Percentiles rank a stretch among this genome's conserved stretches.
Conservation (phyloP, 2,329 filamentous ascomycete species). For the Colletotrichum acutatum region DNA sequence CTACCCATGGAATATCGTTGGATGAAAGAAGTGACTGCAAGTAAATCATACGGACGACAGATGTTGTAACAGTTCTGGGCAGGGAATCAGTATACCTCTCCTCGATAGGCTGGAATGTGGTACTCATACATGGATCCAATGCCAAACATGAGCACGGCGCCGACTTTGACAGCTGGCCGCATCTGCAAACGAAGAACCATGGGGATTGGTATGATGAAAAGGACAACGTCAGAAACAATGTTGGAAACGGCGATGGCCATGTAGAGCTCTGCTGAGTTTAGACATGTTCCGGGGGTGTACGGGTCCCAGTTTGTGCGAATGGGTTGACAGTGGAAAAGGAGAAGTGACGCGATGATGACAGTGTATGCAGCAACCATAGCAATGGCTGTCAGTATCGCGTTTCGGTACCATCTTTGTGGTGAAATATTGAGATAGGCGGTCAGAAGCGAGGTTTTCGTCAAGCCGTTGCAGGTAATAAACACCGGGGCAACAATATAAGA, state of each 20-base stretch:
- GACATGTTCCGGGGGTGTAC: conserved; percentile 44
- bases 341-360: conserved; percentile 34
- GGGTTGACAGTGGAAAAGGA: conserved; percentile 38
- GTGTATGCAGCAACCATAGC: conserved; percentile 44
- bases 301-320: conserved; percentile 39
- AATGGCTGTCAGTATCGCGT: conserved; percentile 41
- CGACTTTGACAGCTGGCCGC: conserved; percentile 57
- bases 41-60: conserved; percentile 35
- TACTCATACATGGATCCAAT: conserved; percentile 46
- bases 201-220: conserved; percentile 56
- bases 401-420: conserved; percentile 43
- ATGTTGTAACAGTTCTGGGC: conserved; percentile 45
- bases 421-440: conserved; percentile 49
- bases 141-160: conserved; percentile 54
- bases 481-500: conserved; percentile 43
- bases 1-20: conserved; percentile 30
- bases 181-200: conserved; percentile 56
- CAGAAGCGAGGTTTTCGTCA: conserved; percentile 49
- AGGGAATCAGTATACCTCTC: background rate
- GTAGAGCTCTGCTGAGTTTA: conserved; percentile 57
- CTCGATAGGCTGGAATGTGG: background rate
- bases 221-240: conserved; percentile 57
- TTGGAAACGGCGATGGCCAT: conserved; percentile 59
- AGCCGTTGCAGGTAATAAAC: conserved; percentile 46
- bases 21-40: conserved; percentile 34